These are phyloP conservation scores for Coemansia sp. DNA, from an alignment of 192 early-diverging fungal genomes.

Conservation along the genomic window DNA sequence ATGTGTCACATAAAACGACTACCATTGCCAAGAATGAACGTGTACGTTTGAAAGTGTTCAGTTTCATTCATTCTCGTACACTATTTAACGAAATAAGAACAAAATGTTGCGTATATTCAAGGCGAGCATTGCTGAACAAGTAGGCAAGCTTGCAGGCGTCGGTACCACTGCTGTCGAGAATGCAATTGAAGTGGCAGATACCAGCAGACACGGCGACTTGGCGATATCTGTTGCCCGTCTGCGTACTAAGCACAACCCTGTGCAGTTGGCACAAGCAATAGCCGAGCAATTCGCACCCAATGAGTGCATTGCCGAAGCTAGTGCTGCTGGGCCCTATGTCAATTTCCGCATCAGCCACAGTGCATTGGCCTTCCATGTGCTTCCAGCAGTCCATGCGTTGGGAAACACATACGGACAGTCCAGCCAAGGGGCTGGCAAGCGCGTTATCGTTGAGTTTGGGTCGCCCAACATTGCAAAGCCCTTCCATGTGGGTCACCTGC, in stretches of 20 bases:
- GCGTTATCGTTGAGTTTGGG: constrained; percentile 85
- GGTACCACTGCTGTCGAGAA: constrained; percentile 51
- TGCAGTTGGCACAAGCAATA: constrained; percentile 61
- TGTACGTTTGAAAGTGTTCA: too few species aligned
- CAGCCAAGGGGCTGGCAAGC: constrained; percentile 66
- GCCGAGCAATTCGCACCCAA: constrained; percentile 63
- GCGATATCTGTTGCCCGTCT: constrained; percentile 66
- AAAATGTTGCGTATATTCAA: constrained; percentile 63
- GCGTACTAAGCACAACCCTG: constrained; percentile 68
- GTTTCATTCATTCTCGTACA: background rate
- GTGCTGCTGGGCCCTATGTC: constrained; percentile 69
- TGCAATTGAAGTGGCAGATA: constrained; percentile 62
- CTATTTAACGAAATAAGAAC: background rate
- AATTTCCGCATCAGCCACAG: constrained; percentile 69
- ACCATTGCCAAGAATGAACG: too few species aligned
- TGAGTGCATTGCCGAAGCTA: constrained; percentile 57
- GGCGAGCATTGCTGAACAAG: constrained; percentile 56
- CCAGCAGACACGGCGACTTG: constrained; percentile 64
- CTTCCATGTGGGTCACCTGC: constrained; percentile 97
- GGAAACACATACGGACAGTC: constrained; percentile 65
- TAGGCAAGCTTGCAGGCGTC: constrained; percentile 57
- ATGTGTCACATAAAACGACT: too few species aligned
- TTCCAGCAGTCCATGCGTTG: constrained; percentile 56
- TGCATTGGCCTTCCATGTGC: constrained; percentile 55
- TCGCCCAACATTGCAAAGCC: constrained; percentile 99